phyloP scores from a whole-genome alignment of 2,329 filamentous ascomycete species.

The Ascochyta lentis region DNA sequence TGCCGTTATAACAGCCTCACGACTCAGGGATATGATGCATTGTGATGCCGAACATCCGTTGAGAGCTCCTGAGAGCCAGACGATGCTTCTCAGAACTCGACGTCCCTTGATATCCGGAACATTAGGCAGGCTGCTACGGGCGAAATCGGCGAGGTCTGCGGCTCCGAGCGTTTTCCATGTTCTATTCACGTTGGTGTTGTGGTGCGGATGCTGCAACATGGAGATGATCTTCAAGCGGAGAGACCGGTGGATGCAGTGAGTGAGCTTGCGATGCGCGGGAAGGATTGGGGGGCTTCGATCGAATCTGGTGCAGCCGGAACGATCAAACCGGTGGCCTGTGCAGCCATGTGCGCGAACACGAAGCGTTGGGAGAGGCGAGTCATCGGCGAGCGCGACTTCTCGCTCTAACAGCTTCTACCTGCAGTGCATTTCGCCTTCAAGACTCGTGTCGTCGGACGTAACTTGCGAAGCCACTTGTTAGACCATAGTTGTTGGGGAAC shows the following conservation, averaged over 20 bases:
- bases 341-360: background rate
- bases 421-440: background rate
- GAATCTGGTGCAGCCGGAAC: background rate
- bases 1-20: background rate
- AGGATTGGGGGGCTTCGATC: slow-evolving; percentile 12
- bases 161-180: background rate
- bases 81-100: background rate
- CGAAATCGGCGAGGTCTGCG: background rate
- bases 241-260: background rate
- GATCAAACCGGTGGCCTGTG: slow-evolving; percentile 11
- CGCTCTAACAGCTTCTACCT: slow-evolving; percentile 2
- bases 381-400: slow-evolving; percentile 8
- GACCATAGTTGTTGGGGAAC: background rate
- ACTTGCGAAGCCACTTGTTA: background rate
- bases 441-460: background rate
- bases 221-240: background rate
- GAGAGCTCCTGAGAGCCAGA: background rate
- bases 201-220: background rate
- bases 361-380: background rate
- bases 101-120: background rate
- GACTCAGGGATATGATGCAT: background rate
- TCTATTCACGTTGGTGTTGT: background rate
- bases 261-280: background rate
- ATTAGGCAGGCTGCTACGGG: background rate
- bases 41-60: slow-evolving; percentile 5